Evolutionary conservation across 2,329 filamentous ascomycete species (phyloP).

Genomic region (Cytospora piceae): DNA sequence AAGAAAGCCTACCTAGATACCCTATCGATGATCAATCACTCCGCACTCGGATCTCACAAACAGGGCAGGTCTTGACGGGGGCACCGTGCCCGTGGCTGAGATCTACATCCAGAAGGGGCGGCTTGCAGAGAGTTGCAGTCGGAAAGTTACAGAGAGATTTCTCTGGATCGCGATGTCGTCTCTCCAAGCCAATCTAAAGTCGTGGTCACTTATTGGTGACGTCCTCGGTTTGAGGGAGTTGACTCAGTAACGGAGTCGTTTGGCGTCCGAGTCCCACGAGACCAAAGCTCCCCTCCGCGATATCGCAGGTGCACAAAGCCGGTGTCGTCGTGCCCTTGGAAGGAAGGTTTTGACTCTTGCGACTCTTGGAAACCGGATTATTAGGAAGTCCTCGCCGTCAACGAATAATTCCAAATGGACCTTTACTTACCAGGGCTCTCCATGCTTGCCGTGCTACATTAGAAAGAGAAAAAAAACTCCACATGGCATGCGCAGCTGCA

Average conservation of each 20-base stretch:
- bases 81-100: constrained; percentile 1
- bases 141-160: neutral
- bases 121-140: neutral
- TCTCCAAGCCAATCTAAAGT: neutral
- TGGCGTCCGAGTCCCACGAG: neutral
- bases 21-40: neutral
- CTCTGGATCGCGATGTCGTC: neutral
- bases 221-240: neutral
- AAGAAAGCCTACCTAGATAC: neutral
- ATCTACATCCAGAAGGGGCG: constrained; percentile 4
- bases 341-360: too few relatives aligned
- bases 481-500: constrained; percentile 5
- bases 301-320: neutral
- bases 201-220: neutral
- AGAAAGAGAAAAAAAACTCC: neutral
- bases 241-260: neutral
- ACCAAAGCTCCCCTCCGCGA: neutral
- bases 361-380: too few relatives aligned
- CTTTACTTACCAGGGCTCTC: neutral
- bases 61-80: constrained; percentile 9
- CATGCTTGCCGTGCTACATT: neutral
- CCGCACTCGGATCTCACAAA: neutral
- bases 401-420: neutral
- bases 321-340: neutral
- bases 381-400: neutral